These are phyloP conservation scores for Euphorbia lathyris DNA, from an alignment of 345 rosid genomes.

Conservation along the genomic window DNA sequence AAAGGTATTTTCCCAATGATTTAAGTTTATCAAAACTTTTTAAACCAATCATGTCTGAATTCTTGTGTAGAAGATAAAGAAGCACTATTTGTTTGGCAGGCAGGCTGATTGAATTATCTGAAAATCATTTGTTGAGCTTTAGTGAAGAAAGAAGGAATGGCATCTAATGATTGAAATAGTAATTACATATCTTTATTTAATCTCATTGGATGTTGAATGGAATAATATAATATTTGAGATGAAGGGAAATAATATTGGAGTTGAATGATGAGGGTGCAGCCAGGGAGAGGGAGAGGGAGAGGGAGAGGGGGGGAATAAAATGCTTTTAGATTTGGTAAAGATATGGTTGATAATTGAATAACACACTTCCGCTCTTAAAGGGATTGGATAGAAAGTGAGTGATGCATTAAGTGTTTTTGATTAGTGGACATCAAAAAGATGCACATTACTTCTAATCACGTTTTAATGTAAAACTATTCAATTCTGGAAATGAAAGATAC, in stretches of 20 bases:
- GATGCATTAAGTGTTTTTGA: not conserved
- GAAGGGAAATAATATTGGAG: too few species aligned
- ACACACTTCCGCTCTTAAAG: not conserved
- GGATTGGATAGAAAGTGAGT: not conserved
- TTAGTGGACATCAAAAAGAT: not conserved
- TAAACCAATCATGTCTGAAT: not conserved
- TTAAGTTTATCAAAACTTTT: not conserved
- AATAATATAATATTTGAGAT: too few species aligned
- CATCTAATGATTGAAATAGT: too few species aligned
- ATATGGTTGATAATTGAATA: not conserved
- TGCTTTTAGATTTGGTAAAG: not conserved
- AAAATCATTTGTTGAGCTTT: too few species aligned
- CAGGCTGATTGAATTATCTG: too few species aligned
- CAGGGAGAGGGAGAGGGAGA: too few species aligned
- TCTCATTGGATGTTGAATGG: not conserved
- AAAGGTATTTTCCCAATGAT: slow-evolving; percentile 3
- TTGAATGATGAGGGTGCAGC: too few species aligned
- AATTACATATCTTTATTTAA: not conserved
- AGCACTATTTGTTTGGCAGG: not conserved
- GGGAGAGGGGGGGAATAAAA: too few species aligned
- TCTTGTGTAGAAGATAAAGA: not conserved
- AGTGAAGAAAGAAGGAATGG: too few species aligned
- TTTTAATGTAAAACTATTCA: not conserved
- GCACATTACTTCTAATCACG: not conserved
- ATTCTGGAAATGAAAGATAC: too few species aligned